These are phyloP conservation scores for Casaregolazyma suthepensis DNA, from an alignment of 1,139 yeast genomes.

Conservation along the genomic window DNA sequence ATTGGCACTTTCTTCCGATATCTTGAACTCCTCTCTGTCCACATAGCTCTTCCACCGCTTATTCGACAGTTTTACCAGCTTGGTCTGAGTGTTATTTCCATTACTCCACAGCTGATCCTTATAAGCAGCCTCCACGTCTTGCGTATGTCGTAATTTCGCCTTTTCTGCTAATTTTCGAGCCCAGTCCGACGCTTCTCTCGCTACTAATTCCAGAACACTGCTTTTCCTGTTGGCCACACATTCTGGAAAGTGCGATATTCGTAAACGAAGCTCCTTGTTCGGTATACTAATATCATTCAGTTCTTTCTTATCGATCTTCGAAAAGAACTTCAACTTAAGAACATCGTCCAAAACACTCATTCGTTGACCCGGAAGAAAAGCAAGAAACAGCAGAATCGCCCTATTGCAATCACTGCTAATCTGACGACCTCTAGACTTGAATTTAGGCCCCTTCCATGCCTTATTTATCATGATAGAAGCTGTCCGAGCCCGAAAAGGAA, in stretches of 20 bases:
- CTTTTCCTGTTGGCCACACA: not conserved
- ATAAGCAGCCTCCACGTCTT: not conserved
- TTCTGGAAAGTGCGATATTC: not conserved
- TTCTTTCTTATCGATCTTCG: conserved; percentile 12
- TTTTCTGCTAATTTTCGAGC: not conserved
- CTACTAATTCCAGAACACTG: not conserved
- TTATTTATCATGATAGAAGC: conserved; percentile 16
- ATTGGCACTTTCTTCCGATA: not conserved
- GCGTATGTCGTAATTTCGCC: not conserved
- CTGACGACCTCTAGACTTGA: conserved; percentile 18
- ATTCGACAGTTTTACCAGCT: not conserved
- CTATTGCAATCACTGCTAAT: conserved; percentile 21
- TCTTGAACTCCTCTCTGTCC: not conserved
- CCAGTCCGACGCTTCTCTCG: conserved; percentile 2
- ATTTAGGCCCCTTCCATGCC: conserved; percentile 15
- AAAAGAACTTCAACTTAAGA: conserved; percentile 20
- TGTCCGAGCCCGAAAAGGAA: conserved; percentile 68
- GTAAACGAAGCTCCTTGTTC: not conserved
- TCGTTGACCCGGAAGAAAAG: conserved; percentile 19
- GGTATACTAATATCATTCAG: conserved; percentile 11
- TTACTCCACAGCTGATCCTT: not conserved
- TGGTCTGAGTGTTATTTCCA: not conserved
- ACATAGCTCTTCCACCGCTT: not conserved
- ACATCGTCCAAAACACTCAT: conserved; percentile 16
- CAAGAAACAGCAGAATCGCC: conserved; percentile 24